Evolutionary conservation across 1,139 yeast species (phyloP), one percentile per base, ranked within the genome.

Genomic region (Geotrichum aggregatum): DNA sequence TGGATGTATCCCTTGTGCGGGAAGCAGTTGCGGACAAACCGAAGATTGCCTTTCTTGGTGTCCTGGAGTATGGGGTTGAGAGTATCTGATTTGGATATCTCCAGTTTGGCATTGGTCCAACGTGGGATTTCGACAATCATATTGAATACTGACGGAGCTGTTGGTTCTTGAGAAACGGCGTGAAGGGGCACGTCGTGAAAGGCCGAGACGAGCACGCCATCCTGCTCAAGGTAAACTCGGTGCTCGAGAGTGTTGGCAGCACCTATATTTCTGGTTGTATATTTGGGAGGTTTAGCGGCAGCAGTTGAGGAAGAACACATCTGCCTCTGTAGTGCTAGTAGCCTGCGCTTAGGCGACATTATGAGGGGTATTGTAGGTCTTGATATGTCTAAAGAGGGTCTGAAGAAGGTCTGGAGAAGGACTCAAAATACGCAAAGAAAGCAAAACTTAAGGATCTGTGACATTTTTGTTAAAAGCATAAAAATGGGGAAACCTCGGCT

Each of bases 1-100:
- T 87, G 95, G 58, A 92, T 89, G 73, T 91, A 91, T 26, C 98
- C 98, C 68, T 87, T 91, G 76, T 84, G 92, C 33, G 98, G 98
- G 79, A 87, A 91, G 59, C 94, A 77, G 78, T 92, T 92, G 71
- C 94, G 83, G 52, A 92, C 94, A 64, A 83, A 92, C 80, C 76
- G 65, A 61, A 88, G 79, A 70, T 87, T 81, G 45, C 95, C 96
- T 71, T 91, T 89, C 74, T 91, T 91, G 60, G 84, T 82, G 71
- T 92, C 98, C 74, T 92, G 98, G 39, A 85, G 76, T 58, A 92
- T 91, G 56, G 98, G 98, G 74, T 92, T 92, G 64, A 84, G 79
- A 52, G 78, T 35, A 49, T 76, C 70, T 56, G 82, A 84, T 73
- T 83, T 87, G 64, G 84, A 79, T 64, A 92, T 87, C 73, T 91